Evolutionary conservation across 106 monocot genomes (phyloP), one percentile per base, ranked within the genome.

Genomic region (Hemerocallis citrina): DNA sequence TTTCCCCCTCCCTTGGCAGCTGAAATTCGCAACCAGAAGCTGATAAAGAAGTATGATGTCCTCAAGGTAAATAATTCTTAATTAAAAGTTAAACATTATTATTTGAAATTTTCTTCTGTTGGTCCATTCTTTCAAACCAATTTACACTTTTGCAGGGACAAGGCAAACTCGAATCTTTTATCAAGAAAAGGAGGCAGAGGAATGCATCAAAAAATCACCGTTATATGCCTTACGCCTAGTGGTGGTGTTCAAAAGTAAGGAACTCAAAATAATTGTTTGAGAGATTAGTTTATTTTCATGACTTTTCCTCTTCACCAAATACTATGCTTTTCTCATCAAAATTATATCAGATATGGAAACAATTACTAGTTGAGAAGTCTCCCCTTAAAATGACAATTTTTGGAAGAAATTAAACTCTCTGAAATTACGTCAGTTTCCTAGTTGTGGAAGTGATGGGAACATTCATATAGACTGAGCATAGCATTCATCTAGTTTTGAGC

Each of bases 191-290:
- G 77, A 83, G 91, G 52, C 84, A 42, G 72, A 88, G 68, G 67
- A 99, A 92, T 69, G 92, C 92, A 40, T 88, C 92, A 12, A 92
- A 99, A 72, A 92, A 99, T 59, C 84, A 78, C 30, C 78, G 98
- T 5, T 88, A 79, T 50, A 76, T 99, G 74, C 92, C 92, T 28
- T 92, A 88, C 33, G n/a, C 19, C 62, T 16, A 63, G 5, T 32
- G 56, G 61, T 31, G 66, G 25, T 33, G 45, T 13, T 34, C 55
- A 68, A 38, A 61, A 25, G 50, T 49, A 50, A 24, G 49, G 51
- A 65, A 21, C 34, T 50, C 27, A 4, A 16, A 31, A 1, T 14
- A 6, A 23, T 61, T 29, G 23, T 43, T 16, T 61, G n/a, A n/a
- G n/a, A n/a, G n/a, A n/a, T n/a, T n/a, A n/a, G n/a, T n/a, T n/a